Conservation (phyloP, 495 filamentous ascomycete genomes). For the Recurvomyces mirabilis region DNA sequence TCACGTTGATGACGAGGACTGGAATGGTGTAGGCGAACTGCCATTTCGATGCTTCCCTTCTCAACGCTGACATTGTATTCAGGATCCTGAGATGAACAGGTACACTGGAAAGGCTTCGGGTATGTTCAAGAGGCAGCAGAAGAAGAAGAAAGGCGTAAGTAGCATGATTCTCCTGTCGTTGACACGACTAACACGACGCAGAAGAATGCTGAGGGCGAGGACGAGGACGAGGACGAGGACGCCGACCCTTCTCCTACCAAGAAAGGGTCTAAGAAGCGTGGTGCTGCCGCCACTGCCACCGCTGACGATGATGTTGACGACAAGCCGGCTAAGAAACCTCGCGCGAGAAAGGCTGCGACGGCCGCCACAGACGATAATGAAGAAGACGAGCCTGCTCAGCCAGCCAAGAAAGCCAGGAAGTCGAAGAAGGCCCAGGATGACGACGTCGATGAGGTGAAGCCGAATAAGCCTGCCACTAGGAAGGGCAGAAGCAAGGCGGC, state of each 20-base stretch:
- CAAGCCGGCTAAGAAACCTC: conserved; percentile 25
- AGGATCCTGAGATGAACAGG: conserved; percentile 61
- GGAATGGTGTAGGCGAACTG: conserved; percentile 67
- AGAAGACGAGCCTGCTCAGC: conserved; percentile 14
- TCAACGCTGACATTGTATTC: conserved; percentile 16
- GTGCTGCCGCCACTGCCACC: conserved; percentile 31
- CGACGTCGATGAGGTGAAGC: conserved; percentile 27
- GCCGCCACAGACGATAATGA: conserved; percentile 7
- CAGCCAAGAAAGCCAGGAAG: conserved; percentile 22
- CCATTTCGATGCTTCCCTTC: conserved; percentile 2
- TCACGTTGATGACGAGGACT: conserved; percentile 66
- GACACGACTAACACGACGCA: neutral
- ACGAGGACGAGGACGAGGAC: conserved; percentile 30
- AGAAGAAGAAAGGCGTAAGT: conserved; percentile 34
- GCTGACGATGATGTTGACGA: conserved; percentile 29
- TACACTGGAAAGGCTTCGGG: conserved; percentile 5
- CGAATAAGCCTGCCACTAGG: conserved; percentile 11
- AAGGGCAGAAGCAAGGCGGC: conserved; percentile 7
- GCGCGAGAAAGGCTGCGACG: conserved; percentile 19
- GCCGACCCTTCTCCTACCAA: conserved; percentile 23
- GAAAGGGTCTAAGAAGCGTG: conserved; percentile 32
- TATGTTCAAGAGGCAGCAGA: conserved; percentile 20
- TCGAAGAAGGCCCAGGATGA: conserved; percentile 19
- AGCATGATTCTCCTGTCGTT: neutral
- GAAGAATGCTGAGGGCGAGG: conserved; percentile 12